Conservation (phyloP, 177 flowering plant genomes). For the Vitis hybrid region DNA sequence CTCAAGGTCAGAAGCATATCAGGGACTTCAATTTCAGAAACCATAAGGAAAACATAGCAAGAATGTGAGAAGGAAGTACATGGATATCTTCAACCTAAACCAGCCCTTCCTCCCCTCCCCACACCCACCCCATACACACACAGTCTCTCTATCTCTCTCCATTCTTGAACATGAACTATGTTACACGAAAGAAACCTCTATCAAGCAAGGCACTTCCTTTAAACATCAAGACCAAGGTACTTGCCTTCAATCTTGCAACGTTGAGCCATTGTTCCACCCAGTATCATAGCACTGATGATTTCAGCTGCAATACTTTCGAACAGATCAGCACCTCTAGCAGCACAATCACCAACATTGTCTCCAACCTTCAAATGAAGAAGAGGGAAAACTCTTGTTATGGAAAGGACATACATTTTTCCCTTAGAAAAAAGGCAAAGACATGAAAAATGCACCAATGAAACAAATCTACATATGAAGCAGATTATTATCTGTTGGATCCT, state of each 20-base stretch:
- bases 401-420: neutral
- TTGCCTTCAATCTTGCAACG: conserved; percentile 89
- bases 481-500: neutral
- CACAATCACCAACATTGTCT: conserved; percentile 98
- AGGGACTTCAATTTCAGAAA: no score
- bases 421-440: neutral
- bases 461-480: neutral
- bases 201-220: neutral
- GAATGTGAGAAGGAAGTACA: no score
- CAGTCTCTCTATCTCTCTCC: no score
- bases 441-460: neutral
- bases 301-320: conserved; percentile 99
- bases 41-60: no score
- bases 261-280: conserved; percentile 94
- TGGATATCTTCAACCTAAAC: no score
- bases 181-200: neutral
- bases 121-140: no score
- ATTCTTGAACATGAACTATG: neutral
- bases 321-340: conserved; percentile 97
- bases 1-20: neutral
- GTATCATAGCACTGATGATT: conserved; percentile 97
- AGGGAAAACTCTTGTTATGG: neutral
- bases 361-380: conserved; percentile 57
- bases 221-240: conserved; percentile 6
- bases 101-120: no score